Evolutionary conservation across 352 stramenopile genomes (phyloP).

Genomic region (Globisporangium perplexum): DNA sequence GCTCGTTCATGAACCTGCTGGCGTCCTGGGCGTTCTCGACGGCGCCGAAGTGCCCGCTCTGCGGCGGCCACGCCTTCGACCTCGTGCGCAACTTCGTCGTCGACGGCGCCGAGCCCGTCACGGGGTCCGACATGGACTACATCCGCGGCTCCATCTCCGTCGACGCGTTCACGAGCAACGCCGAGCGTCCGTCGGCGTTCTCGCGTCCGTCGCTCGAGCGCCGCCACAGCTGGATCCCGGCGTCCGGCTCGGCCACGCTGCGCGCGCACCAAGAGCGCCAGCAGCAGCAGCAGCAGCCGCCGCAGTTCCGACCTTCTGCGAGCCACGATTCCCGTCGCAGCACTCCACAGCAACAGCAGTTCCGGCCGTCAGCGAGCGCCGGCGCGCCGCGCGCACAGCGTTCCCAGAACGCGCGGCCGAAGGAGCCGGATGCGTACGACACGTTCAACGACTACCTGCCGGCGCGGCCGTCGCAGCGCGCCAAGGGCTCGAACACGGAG

Average conservation of each 20-base stretch:
- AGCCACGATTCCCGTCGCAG: too few relatives aligned
- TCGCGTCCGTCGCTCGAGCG: slow-evolving; percentile 19
- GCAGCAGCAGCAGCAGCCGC: slow-evolving; percentile 4
- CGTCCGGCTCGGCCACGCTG: slow-evolving; percentile 24
- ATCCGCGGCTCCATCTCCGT: slow-evolving; percentile 64
- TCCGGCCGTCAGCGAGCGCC: neutral
- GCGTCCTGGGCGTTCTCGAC: slow-evolving; percentile 80
- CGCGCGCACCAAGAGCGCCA: slow-evolving; percentile 15
- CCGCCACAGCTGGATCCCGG: slow-evolving; percentile 53
- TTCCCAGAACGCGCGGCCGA: neutral
- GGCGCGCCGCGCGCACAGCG: slow-evolving; percentile 1
- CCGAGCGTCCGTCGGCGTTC: slow-evolving; percentile 18
- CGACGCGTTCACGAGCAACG: slow-evolving; percentile 38
- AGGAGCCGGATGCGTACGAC: slow-evolving; percentile 41
- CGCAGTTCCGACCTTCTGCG: neutral
- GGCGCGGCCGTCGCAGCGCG: slow-evolving; percentile 34
- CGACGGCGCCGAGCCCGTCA: slow-evolving; percentile 41
- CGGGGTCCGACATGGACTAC: slow-evolving; percentile 57
- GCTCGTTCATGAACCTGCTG: slow-evolving; percentile 79
- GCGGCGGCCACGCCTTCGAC: slow-evolving; percentile 74
- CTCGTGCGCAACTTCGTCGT: slow-evolving; percentile 77
- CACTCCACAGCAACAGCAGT: slow-evolving; percentile 1
- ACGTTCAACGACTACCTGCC: slow-evolving; percentile 75
- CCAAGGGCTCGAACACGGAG: slow-evolving; percentile 38
- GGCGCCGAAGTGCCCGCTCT: slow-evolving; percentile 79